Base-by-base conservation (phyloP, 495 filamentous ascomycete genomes). In the Lophiostoma macrostomum region DNA sequence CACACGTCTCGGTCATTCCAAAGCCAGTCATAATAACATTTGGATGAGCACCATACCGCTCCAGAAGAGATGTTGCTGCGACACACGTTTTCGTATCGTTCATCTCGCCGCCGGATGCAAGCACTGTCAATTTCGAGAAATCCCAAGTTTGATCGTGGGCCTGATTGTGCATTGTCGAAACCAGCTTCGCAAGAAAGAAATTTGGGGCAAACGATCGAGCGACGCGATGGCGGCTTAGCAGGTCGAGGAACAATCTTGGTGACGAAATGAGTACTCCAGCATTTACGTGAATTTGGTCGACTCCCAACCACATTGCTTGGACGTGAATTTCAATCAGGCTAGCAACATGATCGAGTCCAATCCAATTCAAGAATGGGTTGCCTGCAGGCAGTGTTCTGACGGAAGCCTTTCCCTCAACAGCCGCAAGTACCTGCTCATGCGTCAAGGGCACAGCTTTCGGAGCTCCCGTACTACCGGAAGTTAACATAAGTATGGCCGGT, bases 1-100 rank as follows among this genome's bases (percentile, higher is more conserved):
- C 74, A 46, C 76, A 80, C 0, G 77, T 80, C 58, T 81, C 78
- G 0, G 78, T 81, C 78, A 81, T 80, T 14, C 78, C 76, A 31
- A 80, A 81, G 0, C 67, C 69, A 1, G 79, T 70, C 0, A 44
- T 52, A 29, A 84, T 65, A 5, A 79, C 68, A 35, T 73, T 58
- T 0, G 6, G 1, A 0, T 63, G 67, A 0, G 71, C 73, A 1
- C 72, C 71, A 32, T 25, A 39, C 16, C 16, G 18, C 16, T 24
- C 16, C n/a, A 53, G 39, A 35, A 36, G 18, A 11, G 10, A 1
- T 13, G 47, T 28, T 6, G 14, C 28, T 23, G 18, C 22, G 11
- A n/a, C 13, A 35, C 19, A 29, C n/a, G 34, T 50, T 18, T 40
- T 12, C 14, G 30, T 19, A 20, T 27, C 23, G 18, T 39, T 40